These are phyloP conservation scores for Malus hybrid DNA, from an alignment of 331 rosid species.

Conservation along the genomic window DNA sequence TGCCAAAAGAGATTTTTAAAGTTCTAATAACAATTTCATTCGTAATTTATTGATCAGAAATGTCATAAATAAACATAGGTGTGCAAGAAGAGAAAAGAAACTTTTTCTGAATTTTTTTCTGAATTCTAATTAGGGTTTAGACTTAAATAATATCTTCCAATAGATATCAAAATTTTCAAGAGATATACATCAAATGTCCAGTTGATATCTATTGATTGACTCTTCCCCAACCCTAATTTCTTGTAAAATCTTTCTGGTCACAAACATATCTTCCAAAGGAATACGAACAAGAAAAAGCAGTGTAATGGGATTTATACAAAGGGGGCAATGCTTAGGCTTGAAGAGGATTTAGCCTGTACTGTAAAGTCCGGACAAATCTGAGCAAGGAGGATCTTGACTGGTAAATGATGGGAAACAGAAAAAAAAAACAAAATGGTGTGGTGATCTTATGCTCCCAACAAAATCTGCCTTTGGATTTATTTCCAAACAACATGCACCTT, in stretches of 20 bases:
- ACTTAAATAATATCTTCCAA: neutral
- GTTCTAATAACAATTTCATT: no score
- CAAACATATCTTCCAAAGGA: conserved; percentile 29
- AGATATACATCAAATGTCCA: neutral
- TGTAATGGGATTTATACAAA: conserved; percentile 23
- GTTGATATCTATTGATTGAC: neutral
- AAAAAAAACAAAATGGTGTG: conserved; percentile 12
- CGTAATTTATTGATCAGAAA: no score
- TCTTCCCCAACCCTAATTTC: neutral
- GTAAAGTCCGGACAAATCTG: conserved; percentile 48
- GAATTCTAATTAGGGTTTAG: no score
- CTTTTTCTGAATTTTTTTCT: no score
- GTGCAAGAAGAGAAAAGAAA: no score
- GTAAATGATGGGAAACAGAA: conserved; percentile 31
- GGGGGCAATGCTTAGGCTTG: conserved; percentile 19
- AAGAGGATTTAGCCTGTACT: conserved; percentile 25
- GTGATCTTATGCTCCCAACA: conserved; percentile 55
- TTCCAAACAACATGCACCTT: conserved; percentile 36
- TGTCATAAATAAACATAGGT: no score
- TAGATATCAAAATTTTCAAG: neutral
- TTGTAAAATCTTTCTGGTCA: neutral
- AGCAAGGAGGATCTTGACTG: conserved; percentile 13
- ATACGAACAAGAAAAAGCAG: conserved; percentile 29
- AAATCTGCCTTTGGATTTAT: conserved; percentile 40
- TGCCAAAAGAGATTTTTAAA: no score